A percentile compares a stretch with the other conserved stretches of the same genome.
phyloP scores from a whole-genome alignment of 805 yeast species.

The Lipomyces yamadae region DNA sequence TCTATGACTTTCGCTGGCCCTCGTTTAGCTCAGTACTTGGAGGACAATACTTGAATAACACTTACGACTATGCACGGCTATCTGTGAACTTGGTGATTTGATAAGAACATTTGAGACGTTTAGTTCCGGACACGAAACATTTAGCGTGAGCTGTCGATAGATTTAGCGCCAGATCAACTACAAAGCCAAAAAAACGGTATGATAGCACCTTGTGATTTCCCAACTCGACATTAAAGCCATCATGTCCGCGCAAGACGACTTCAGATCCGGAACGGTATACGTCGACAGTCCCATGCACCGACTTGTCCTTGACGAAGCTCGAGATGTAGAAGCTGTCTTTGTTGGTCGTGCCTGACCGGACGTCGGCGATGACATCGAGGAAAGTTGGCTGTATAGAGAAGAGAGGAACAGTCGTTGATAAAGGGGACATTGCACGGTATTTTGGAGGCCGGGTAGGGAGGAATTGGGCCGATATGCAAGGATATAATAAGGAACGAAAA shows the following conservation, averaged over 20 bases:
- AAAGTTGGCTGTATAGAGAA: conserved; percentile 55
- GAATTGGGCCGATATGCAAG: neutral
- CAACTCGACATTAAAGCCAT: conserved; percentile 32
- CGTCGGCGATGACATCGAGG: conserved; percentile 52
- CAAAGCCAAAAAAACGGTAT: neutral
- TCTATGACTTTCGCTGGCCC: conserved; percentile 22
- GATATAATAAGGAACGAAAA: neutral
- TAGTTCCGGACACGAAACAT: conserved; percentile 17
- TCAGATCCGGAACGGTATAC: conserved; percentile 36
- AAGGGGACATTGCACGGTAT: conserved; percentile 20
- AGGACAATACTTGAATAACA: neutral
- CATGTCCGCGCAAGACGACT: conserved; percentile 23
- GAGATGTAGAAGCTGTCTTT: conserved; percentile 54
- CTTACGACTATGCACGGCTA: conserved; percentile 13
- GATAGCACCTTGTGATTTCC: conserved; percentile 9
- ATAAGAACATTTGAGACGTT: conserved; percentile 14
- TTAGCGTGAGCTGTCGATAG: neutral
- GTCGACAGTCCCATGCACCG: conserved; percentile 44
- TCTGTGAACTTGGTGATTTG: conserved; percentile 10
- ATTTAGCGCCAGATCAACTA: neutral
- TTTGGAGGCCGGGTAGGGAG: neutral
- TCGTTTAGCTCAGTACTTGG: neutral
- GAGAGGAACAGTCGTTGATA: conserved; percentile 31
- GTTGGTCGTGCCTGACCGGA: conserved; percentile 37
- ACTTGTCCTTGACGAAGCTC: conserved; percentile 31